phyloP scores from a whole-genome alignment of 169 alveolate species.

The Eimeria necatrix region DNA sequence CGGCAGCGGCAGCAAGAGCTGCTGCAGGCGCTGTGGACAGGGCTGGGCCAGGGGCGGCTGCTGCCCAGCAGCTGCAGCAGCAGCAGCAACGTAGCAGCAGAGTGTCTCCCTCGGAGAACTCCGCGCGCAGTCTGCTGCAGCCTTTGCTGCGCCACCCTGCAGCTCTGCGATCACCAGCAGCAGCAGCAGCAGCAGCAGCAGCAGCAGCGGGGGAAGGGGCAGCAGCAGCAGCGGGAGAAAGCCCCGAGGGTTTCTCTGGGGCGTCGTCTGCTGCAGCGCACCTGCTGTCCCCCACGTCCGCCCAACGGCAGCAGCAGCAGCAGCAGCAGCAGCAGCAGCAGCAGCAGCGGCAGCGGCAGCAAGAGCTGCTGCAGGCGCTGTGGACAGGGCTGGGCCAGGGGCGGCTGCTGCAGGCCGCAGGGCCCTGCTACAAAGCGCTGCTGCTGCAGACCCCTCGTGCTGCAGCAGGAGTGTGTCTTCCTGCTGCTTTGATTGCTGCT shows the following conservation, averaged over 20 bases:
- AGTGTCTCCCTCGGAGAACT: neutral
- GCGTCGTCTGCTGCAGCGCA: neutral
- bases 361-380: neutral
- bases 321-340: constrained; percentile 34
- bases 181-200: constrained; percentile 3
- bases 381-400: neutral
- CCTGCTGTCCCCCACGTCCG: neutral
- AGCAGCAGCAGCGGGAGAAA: neutral
- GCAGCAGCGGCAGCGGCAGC: constrained; percentile 44
- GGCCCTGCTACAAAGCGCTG: constrained; percentile 1
- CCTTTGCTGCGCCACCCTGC: constrained; percentile 11
- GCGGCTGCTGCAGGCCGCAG: neutral
- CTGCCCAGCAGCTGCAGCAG: constrained; percentile 39
- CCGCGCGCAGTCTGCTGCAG: constrained; percentile 32
- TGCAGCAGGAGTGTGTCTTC: constrained; percentile 21
- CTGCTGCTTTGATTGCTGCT: constrained; percentile 37
- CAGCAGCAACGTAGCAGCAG: neutral
- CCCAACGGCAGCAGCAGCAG: constrained; percentile 29
- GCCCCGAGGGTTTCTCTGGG: neutral
- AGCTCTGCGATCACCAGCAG: neutral
- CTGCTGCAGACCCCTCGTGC: constrained; percentile 23
- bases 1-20: neutral
- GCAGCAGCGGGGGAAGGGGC: neutral
- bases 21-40: neutral
- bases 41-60: constrained; percentile 13